Evolutionary conservation across 2,329 filamentous ascomycete species (phyloP).

Genomic region (Aspergillus quadrilineatus): DNA sequence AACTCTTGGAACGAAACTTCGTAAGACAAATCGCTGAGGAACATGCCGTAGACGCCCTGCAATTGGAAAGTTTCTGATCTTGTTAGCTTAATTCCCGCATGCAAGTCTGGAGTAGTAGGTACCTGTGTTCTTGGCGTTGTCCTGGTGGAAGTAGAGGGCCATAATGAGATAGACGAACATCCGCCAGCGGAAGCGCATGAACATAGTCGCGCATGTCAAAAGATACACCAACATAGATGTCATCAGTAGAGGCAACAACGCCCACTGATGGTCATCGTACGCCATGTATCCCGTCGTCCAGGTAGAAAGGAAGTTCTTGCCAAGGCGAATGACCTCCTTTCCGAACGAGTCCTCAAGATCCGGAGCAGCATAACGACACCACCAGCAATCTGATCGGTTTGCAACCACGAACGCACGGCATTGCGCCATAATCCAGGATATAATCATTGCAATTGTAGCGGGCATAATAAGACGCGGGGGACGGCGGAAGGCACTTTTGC

Average conservation of each 20-base stretch:
- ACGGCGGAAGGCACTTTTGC: slow-evolving; percentile 55
- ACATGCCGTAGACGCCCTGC: slow-evolving; percentile 53
- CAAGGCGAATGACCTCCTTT: slow-evolving; percentile 47
- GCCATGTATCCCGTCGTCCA: slow-evolving; percentile 54
- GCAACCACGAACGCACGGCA: slow-evolving; percentile 51
- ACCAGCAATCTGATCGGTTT: slow-evolving; percentile 50
- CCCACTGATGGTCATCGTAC: slow-evolving; percentile 58
- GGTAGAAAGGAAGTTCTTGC: slow-evolving; percentile 47
- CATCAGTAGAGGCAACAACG: slow-evolving; percentile 50
- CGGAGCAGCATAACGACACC: slow-evolving; percentile 53
- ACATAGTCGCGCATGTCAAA: slow-evolving; percentile 45
- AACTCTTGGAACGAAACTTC: slow-evolving; percentile 48
- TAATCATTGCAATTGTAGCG: slow-evolving; percentile 51
- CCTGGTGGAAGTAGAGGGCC: slow-evolving; percentile 51
- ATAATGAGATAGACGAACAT: slow-evolving; percentile 48
- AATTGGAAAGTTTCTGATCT: slow-evolving; percentile 53
- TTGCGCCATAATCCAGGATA: slow-evolving; percentile 52
- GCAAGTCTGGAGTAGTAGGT: slow-evolving; percentile 23
- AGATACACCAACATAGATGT: slow-evolving; percentile 55
- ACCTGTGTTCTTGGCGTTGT: slow-evolving; percentile 49
- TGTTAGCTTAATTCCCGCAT: background rate
- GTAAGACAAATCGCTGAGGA: slow-evolving; percentile 53
- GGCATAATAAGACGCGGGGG: slow-evolving; percentile 54
- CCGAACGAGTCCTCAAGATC: slow-evolving; percentile 45
- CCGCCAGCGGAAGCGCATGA: slow-evolving; percentile 50